A percentile compares a stretch with the other conserved stretches of the same genome.
phyloP scores from a whole-genome alignment of 805 yeast genomes.

The Yarrowia osloensis region DNA sequence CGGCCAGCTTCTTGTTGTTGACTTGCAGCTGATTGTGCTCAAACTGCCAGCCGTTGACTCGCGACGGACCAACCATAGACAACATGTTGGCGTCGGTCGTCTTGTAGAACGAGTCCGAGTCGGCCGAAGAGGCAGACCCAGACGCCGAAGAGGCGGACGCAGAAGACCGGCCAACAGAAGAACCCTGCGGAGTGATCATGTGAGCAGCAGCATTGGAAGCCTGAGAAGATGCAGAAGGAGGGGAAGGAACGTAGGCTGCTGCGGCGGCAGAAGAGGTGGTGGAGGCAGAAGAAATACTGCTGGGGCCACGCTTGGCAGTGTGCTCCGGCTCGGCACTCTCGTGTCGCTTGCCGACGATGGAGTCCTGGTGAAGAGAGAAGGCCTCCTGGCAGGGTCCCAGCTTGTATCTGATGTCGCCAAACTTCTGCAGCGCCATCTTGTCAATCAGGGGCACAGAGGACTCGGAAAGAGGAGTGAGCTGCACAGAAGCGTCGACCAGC shows the following conservation, averaged over 20 bases:
- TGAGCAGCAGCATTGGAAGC: not conserved
- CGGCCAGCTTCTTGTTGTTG: slow-evolving; percentile 21
- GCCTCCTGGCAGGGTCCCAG: slow-evolving; percentile 7
- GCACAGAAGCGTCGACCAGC: slow-evolving; percentile 1
- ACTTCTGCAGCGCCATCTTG: not conserved
- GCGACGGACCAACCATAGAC: slow-evolving; percentile 17
- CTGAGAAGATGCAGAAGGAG: slow-evolving; percentile 1
- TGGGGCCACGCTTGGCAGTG: not conserved
- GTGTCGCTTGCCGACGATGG: slow-evolving; percentile 17
- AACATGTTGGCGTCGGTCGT: slow-evolving; percentile 10
- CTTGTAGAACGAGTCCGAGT: slow-evolving; percentile 8
- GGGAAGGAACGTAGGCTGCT: slow-evolving; percentile 5
- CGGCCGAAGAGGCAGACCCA: too few relatives aligned
- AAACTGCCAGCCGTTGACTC: slow-evolving; percentile 26
- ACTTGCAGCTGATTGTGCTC: slow-evolving; percentile 24
- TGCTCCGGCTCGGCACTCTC: not conserved
- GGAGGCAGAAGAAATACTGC: not conserved
- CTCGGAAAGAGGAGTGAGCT: slow-evolving; percentile 27
- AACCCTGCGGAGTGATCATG: not conserved
- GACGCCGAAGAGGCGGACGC: not conserved
- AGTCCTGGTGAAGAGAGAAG: slow-evolving; percentile 28
- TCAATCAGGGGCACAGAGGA: not conserved
- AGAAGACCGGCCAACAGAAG: not conserved
- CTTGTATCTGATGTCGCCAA: slow-evolving; percentile 1
- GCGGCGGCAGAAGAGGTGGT: not conserved